phyloP scores from a whole-genome alignment of 176 grass and related monocot genomes.

The Carex kokanica region DNA sequence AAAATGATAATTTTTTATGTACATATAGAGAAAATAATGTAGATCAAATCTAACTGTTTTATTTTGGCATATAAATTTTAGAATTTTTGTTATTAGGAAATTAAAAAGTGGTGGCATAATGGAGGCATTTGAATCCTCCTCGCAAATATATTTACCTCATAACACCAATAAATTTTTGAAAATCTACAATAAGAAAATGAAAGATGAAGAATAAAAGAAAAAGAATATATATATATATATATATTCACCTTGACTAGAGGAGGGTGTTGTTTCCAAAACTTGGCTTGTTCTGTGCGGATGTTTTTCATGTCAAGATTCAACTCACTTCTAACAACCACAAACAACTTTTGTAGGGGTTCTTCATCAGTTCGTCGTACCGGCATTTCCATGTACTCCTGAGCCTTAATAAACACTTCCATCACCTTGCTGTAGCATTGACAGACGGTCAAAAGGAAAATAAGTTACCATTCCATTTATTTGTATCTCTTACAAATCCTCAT shows the following conservation, averaged over 20 bases:
- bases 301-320: constrained; percentile 99
- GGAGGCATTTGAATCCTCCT: too few relatives aligned
- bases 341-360: constrained; percentile 94
- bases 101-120: too few relatives aligned
- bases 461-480: neutral
- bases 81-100: too few relatives aligned
- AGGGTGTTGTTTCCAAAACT: constrained; percentile 99
- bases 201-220: constrained; percentile 13
- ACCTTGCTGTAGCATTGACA: constrained; percentile 72
- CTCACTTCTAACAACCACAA: constrained; percentile 92
- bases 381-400: constrained; percentile 98
- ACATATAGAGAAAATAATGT: too few relatives aligned
- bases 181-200: neutral
- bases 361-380: constrained; percentile 92
- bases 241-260: constrained; percentile 83
- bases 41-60: too few relatives aligned
- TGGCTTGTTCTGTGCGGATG: constrained; percentile 91
- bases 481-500: neutral
- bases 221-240: too few relatives aligned
- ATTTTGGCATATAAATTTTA: too few relatives aligned
- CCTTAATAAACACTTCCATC: constrained; percentile 99
- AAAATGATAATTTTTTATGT: too few relatives aligned
- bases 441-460: neutral
- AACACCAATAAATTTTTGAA: constrained; percentile 3
- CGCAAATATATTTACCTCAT: neutral